Evolutionary conservation across 441 rosid genomes (phyloP).

Genomic region (Eruca vesicaria): DNA sequence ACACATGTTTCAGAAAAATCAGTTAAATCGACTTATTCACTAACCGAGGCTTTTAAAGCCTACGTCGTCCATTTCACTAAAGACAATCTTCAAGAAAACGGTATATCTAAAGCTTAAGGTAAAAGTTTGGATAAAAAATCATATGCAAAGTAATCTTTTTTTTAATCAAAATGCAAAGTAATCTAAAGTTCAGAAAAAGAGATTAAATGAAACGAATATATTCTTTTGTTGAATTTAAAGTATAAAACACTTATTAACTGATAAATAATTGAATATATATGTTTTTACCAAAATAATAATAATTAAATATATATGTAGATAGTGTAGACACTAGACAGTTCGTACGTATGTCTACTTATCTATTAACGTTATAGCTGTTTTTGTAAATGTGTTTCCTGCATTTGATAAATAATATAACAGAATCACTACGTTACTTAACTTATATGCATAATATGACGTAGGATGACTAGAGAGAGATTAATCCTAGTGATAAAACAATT

Average conservation of each 20-base stretch:
- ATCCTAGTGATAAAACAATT: neutral
- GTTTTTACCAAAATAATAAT: too few relatives aligned
- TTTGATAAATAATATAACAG: neutral
- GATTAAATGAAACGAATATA: neutral
- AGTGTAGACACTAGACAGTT: neutral
- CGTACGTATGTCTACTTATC: neutral
- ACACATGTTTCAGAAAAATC: neutral
- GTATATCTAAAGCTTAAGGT: neutral
- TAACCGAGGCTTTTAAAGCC: neutral
- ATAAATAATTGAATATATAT: neutral
- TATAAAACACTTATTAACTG: neutral
- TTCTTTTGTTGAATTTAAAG: neutral
- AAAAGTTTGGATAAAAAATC: too few relatives aligned
- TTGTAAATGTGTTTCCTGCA: neutral
- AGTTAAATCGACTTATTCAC: neutral
- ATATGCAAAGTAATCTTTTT: too few relatives aligned
- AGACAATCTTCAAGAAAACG: neutral
- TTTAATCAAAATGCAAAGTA: too few relatives aligned
- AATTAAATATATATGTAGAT: neutral
- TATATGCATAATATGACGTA: conserved; percentile 7
- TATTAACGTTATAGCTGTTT: neutral
- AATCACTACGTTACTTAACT: neutral
- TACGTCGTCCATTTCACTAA: neutral
- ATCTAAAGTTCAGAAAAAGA: neutral
- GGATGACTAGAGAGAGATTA: neutral